Base-by-base conservation (phyloP, 176 grass and related monocot genomes). In the Musa troglodytarum region DNA sequence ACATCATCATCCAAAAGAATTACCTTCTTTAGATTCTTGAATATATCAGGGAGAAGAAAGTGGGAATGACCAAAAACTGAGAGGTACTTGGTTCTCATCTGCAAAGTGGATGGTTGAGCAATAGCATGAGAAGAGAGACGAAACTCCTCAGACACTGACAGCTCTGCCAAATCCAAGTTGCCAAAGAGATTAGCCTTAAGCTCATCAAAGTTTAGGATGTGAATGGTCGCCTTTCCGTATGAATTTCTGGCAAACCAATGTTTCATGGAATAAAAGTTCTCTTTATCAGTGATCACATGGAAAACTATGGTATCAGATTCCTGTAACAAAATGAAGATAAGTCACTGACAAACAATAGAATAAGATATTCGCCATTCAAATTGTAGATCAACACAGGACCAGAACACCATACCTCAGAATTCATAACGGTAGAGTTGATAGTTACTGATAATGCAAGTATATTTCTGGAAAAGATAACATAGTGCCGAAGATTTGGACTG, bases 1-100 rank as follows among this genome's bases (percentile, higher is more conserved):
- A 85, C 83, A 86, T 94, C 91, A 68, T 94, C 91, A 86, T 94
- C 91, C 83, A 94, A 86, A 50, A 94, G 77, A 68, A 94, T 61
- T 25, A 94, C 83, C 49, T 82, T 85, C 63, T 93, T 88, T 73
- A 94, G 75, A 72, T 75, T 73, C 15, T 89, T 84, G 86, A 99
- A 89, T 84, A 99, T 88, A 20, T 92, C 82, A 21, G 95, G 80
- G 54, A 99, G 77, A 16, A 99, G 76, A 78, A 91, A 94, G 76
- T 94, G 82, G 54, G 95, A 99, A 77, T 86, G 88, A 34, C 90
- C 84, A 66, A 99, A 99, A 70, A 86, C 56, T 52, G 90, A 94
- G 57, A 99, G 72, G 74, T 99, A 99, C 28, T 91, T 85, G 25
- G 88, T 94, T 82, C 76, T 89, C 74, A 87, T 85, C 75, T 9